Evolutionary conservation across 192 early-diverging fungal species (phyloP).

Genomic region (Coemansia brasiliensis): DNA sequence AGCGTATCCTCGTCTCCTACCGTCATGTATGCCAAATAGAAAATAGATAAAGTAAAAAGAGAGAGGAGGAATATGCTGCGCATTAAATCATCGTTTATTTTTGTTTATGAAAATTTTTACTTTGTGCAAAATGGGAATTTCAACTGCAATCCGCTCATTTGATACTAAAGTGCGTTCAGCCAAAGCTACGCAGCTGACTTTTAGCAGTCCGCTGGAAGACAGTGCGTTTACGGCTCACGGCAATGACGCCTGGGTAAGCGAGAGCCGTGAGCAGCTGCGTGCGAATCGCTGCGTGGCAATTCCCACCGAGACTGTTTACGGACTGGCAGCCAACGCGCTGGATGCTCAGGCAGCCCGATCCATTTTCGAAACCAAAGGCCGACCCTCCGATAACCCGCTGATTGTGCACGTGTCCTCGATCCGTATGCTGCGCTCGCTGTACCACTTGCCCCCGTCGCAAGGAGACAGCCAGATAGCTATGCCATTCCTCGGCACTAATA

Average conservation of each 20-base stretch:
- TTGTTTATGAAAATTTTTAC: constrained; percentile 1
- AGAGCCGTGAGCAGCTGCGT: constrained; percentile 60
- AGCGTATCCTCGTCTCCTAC: constrained; percentile 22
- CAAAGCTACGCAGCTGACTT: constrained; percentile 12
- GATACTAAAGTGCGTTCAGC: constrained; percentile 15
- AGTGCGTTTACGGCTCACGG: constrained; percentile 14
- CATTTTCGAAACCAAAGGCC: constrained; percentile 85
- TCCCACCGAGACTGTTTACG: constrained; percentile 99
- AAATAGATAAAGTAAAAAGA: constrained; percentile 1
- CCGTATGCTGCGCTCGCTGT: constrained; percentile 76
- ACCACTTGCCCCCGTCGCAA: constrained; percentile 46
- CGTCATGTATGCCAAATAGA: not conserved
- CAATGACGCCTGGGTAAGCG: constrained; percentile 33
- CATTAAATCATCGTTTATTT: not conserved
- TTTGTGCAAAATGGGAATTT: constrained; percentile 16
- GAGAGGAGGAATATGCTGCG: not conserved
- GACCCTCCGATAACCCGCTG: constrained; percentile 94
- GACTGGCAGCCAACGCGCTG: constrained; percentile 88
- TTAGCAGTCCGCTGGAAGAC: constrained; percentile 30
- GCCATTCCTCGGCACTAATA: constrained; percentile 49
- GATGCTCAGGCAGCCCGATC: constrained; percentile 61
- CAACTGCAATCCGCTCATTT: constrained; percentile 13
- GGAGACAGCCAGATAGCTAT: not conserved
- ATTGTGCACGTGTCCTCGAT: constrained; percentile 95
- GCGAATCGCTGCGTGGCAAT: constrained; percentile 75